phyloP scores from a whole-genome alignment of 371 early-diverging fungal genomes.

The Mortierella sp. region DNA sequence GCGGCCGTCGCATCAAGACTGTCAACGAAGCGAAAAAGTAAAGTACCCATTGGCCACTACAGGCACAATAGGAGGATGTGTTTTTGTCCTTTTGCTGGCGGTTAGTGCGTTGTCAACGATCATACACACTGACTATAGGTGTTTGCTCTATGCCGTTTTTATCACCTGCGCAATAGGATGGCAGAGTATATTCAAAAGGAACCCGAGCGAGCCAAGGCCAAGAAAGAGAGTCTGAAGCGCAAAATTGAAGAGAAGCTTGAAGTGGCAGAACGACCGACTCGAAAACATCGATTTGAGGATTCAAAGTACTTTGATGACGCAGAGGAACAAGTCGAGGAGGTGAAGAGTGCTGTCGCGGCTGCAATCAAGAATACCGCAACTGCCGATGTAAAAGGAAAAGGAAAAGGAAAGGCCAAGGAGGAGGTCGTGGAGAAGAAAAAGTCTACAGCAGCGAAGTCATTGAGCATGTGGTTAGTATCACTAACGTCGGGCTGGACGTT shows the following conservation, averaged over 20 bases:
- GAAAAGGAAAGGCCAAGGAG: constrained; percentile 55
- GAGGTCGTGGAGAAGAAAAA: constrained; percentile 13
- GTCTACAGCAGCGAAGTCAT: constrained; percentile 28
- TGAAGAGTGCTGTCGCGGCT: constrained; percentile 73
- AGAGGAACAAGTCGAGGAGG: constrained; percentile 78
- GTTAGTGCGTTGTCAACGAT: too few relatives aligned
- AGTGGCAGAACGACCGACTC: constrained; percentile 64
- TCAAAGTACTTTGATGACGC: constrained; percentile 75
- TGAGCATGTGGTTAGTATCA: constrained; percentile 56
- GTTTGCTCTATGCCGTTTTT: not conserved
- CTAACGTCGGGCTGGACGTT: constrained; percentile 10
- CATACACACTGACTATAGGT: not conserved
- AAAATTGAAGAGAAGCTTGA: constrained; percentile 88
- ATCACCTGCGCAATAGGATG: constrained; percentile 66
- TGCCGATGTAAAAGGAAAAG: constrained; percentile 30
- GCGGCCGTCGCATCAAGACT: constrained; percentile 88
- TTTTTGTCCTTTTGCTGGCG: too few relatives aligned
- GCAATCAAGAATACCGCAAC: constrained; percentile 52
- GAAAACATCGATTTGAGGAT: constrained; percentile 87
- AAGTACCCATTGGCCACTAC: too few relatives aligned
- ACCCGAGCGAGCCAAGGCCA: constrained; percentile 76
- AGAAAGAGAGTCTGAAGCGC: constrained; percentile 73
- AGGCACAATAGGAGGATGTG: too few relatives aligned
- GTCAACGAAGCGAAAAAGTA: constrained; percentile 91
- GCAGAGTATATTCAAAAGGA: constrained; percentile 81